Evolutionary conservation across 2,329 filamentous ascomycete genomes (phyloP).

Genomic region (Colletotrichum lini): DNA sequence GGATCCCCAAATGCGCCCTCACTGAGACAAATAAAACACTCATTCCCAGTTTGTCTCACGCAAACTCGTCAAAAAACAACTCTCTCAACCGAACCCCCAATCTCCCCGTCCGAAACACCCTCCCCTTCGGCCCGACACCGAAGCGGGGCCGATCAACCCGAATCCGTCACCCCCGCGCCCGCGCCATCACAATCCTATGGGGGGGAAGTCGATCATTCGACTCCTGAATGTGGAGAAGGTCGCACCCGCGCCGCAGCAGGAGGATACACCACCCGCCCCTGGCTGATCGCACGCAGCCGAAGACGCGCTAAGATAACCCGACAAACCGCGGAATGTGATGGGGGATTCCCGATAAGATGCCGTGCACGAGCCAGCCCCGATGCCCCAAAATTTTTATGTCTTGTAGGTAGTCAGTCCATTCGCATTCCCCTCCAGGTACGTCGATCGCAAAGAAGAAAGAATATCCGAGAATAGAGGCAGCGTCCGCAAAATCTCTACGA

Average conservation of each 20-base stretch:
- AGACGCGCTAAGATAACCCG: conserved; percentile 13
- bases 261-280: conserved; percentile 2
- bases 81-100: neutral
- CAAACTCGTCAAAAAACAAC: neutral
- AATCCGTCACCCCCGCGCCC: neutral
- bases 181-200: neutral
- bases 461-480: neutral
- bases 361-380: conserved; percentile 2
- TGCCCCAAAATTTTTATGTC: conserved; percentile 6
- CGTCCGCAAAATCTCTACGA: neutral
- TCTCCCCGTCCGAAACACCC: neutral
- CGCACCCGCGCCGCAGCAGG: conserved; percentile 3
- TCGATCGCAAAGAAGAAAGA: neutral
- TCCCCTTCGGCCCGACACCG: conserved; percentile 11
- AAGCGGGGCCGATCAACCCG: conserved; percentile 8
- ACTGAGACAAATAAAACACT: neutral
- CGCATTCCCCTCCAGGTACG: neutral
- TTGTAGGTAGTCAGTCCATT: neutral
- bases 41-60: neutral
- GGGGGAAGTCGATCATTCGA: neutral
- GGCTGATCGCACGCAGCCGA: conserved; percentile 4
- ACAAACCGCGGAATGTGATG: neutral
- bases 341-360: neutral
- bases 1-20: too few relatives aligned
- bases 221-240: conserved; percentile 16